A percentile compares a stretch with the other conserved stretches of the same genome.
phyloP scores from a whole-genome alignment of 495 filamentous ascomycete species.

The Pyrenula massariospora region DNA sequence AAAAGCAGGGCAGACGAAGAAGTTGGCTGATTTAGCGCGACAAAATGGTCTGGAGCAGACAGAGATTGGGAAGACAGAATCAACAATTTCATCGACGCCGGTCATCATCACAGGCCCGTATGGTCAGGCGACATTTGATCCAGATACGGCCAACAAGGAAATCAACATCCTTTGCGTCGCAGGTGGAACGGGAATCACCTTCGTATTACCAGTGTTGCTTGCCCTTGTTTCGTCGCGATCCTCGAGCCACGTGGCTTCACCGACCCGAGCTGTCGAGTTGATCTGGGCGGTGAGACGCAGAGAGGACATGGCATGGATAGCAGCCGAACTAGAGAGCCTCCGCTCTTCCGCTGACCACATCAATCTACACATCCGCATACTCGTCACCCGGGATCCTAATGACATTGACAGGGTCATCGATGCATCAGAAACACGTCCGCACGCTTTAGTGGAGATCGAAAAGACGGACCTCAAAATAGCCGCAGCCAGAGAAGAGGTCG shows the following conservation, averaged over 20 bases:
- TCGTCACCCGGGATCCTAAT: constrained; percentile 38
- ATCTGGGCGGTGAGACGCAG: constrained; percentile 47
- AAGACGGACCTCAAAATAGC: no score
- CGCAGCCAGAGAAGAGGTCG: constrained; percentile 11
- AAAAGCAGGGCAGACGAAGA: constrained; percentile 47
- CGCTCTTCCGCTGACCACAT: constrained; percentile 19
- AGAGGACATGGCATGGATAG: constrained; percentile 45
- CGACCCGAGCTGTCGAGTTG: constrained; percentile 35
- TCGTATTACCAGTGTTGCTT: constrained; percentile 44
- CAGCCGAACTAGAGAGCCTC: constrained; percentile 37
- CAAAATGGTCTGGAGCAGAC: constrained; percentile 10
- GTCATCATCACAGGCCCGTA: constrained; percentile 50
- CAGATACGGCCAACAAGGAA: constrained; percentile 21
- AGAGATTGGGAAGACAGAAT: no score
- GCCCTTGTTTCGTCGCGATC: no score
- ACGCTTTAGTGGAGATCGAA: no score
- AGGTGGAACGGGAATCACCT: constrained; percentile 54
- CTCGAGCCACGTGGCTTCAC: constrained; percentile 15
- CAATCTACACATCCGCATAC: constrained; percentile 38
- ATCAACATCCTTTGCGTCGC: constrained; percentile 49
- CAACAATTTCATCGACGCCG: constrained; percentile 28
- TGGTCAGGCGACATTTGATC: constrained; percentile 31
- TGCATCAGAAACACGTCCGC: not conserved
- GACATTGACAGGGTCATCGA: not conserved
- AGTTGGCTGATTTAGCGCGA: constrained; percentile 29